Evolutionary conservation across 2,329 filamentous ascomycete species (phyloP).

Genomic region (Paraphaeosphaeria sporulosa): DNA sequence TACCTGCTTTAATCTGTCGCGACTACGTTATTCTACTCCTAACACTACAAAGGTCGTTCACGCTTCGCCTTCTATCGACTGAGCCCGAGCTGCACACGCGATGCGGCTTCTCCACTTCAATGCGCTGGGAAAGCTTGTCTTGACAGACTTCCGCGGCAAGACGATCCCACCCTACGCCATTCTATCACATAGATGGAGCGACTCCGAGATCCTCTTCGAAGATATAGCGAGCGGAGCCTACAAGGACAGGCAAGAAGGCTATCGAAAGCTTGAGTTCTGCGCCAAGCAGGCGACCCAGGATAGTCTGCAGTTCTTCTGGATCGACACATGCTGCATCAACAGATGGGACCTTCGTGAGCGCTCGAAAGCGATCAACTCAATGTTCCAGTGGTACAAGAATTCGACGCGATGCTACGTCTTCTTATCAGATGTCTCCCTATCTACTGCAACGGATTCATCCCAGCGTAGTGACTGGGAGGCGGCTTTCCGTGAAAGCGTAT

Average conservation of each 20-base stretch:
- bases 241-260: slow-evolving; percentile 21
- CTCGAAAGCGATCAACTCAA: slow-evolving; percentile 17
- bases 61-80: neutral
- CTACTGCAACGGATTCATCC: neutral
- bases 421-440: slow-evolving; percentile 25
- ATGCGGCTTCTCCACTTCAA: slow-evolving; percentile 25
- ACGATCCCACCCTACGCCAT: slow-evolving; percentile 17
- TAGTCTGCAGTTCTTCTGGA: slow-evolving; percentile 25
- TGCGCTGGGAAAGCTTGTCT: slow-evolving; percentile 12
- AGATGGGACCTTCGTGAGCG: slow-evolving; percentile 24
- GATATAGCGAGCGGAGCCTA: slow-evolving; percentile 14
- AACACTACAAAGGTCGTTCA: neutral
- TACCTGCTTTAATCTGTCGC: neutral
- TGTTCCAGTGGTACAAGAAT: slow-evolving; percentile 26
- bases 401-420: slow-evolving; percentile 29
- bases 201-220: slow-evolving; percentile 14
- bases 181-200: slow-evolving; percentile 16
- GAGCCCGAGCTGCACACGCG: neutral
- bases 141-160: slow-evolving; percentile 20
- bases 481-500: slow-evolving; percentile 24
- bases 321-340: slow-evolving; percentile 16
- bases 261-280: slow-evolving; percentile 30
- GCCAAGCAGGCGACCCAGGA: slow-evolving; percentile 26
- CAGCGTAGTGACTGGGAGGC: slow-evolving; percentile 19
- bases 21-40: neutral